Conservation (phyloP, 2,329 filamentous ascomycete species). For the Alternaria gaisen region DNA sequence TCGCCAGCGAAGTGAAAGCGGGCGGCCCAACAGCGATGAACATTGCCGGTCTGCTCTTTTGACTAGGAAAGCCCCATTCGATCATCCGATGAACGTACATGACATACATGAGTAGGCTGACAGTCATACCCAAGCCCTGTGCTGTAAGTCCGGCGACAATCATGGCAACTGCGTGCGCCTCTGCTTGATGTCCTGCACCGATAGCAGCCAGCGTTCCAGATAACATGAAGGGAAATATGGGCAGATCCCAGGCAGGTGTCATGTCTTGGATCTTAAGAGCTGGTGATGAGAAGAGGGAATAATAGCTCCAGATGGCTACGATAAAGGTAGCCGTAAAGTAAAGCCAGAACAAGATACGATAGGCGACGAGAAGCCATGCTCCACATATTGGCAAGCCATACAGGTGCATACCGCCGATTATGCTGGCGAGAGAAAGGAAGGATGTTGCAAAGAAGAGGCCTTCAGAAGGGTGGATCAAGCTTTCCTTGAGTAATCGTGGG, state of each 20-base stretch:
- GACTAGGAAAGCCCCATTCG: constrained; percentile 4
- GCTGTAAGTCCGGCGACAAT: constrained; percentile 5
- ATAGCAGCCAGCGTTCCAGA: background rate
- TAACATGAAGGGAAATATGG: constrained; percentile 6
- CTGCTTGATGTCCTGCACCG: background rate
- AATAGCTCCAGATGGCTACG: background rate
- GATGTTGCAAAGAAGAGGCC: constrained; percentile 9
- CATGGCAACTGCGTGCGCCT: background rate
- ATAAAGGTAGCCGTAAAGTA: constrained; percentile 1
- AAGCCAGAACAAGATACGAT: constrained; percentile 2
- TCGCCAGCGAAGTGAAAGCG: background rate
- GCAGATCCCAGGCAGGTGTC: constrained; percentile 7
- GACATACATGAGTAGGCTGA: constrained; percentile 9
- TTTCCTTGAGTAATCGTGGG: background rate
- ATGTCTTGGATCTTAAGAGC: constrained; percentile 17
- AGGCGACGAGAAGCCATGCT: background rate
- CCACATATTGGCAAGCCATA: background rate
- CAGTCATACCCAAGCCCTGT: constrained; percentile 1
- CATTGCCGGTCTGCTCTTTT: constrained; percentile 4
- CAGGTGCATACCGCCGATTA: background rate
- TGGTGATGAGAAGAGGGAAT: constrained; percentile 45
- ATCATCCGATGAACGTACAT: constrained; percentile 10
- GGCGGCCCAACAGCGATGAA: constrained; percentile 7
- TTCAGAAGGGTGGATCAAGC: constrained; percentile 5
- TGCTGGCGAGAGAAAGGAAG: constrained; percentile 1